Evolutionary conservation across 257 asterid species (phyloP).

Genomic region (Eucommia ulmoides): DNA sequence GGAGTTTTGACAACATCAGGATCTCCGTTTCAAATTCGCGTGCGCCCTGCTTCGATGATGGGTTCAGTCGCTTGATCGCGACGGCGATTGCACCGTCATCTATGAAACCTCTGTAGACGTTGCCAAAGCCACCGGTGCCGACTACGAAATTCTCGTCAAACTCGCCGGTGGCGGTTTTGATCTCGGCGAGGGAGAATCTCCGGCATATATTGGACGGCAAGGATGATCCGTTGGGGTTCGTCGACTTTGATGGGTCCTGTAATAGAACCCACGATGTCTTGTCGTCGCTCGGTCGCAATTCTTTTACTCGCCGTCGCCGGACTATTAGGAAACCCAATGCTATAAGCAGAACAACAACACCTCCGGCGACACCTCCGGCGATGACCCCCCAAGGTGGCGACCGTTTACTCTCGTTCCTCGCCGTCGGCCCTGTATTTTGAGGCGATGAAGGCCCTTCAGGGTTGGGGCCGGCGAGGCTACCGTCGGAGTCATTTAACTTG

Average conservation of each 20-base stretch:
- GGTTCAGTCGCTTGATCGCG: neutral
- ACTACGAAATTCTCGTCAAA: neutral
- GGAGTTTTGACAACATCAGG: neutral
- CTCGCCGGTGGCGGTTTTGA: neutral
- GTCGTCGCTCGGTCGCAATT: neutral
- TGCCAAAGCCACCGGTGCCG: neutral
- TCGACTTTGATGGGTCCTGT: neutral
- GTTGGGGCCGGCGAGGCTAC: neutral
- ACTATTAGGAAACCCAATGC: neutral
- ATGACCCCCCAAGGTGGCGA: neutral
- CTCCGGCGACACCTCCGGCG: neutral
- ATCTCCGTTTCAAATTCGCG: neutral
- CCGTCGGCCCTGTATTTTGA: neutral
- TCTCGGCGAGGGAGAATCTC: neutral
- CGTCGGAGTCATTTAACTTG: neutral
- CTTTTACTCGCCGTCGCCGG: neutral
- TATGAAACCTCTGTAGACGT: neutral
- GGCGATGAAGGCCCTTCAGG: neutral
- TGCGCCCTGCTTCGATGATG: neutral
- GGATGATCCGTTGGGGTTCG: neutral
- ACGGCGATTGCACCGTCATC: neutral
- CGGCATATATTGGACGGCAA: neutral
- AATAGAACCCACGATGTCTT: neutral
- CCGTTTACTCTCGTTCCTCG: neutral
- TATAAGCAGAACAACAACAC: neutral